Base-by-base conservation (phyloP, 2,329 filamentous ascomycete species). In the Akanthomyces dipterigenus region DNA sequence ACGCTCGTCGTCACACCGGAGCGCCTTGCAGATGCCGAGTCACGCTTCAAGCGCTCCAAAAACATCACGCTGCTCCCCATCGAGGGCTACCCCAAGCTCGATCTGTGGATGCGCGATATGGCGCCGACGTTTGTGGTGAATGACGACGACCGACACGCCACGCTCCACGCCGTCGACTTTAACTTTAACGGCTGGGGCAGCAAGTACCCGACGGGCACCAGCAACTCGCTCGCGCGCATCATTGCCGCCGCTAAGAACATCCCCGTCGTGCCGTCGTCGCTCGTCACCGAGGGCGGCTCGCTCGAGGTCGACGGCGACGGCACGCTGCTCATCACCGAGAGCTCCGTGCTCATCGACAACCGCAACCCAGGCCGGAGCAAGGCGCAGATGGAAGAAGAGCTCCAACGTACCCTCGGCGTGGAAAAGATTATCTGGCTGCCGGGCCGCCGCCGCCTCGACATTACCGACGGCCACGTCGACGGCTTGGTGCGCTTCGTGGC, bases 111-210 rank as follows among this genome's bases (percentile, higher is more conserved):
- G 46, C 66, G 70, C 6, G 70, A 72, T 58, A 65, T 68, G 43
- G 70, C 65, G 3, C 68, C 70, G 0, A 62, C 67, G 0, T 66
- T 70, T 55, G 67, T 68, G 20, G 20, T 54, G 9, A 55, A 63
- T 38, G 48, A 57, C 2, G 48, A 26, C 14, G 1, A 14, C 6
- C 50, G 60, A 20, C 59, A 56, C 3, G 46, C 38, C 1, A 40
- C 24, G 20, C 56, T 62, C 14, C 49, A 61, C 2, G 70, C 66
- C 5, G 58, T 71, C 12, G 64, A 67, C 22, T 64, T 66, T 14
- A 69, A 66, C 48, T 72, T 72, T 59, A 72, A 72, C 28, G 65
- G 67, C 46, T 72, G 70, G 70, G 70, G 70, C 0, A 54, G 55
- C 1, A 70, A 66, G 28, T 56, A 65, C 11, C 55, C 59, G 8